Base-by-base conservation (phyloP, 1,284 basidiomycete genomes). In the Fomitopsis palustris region DNA sequence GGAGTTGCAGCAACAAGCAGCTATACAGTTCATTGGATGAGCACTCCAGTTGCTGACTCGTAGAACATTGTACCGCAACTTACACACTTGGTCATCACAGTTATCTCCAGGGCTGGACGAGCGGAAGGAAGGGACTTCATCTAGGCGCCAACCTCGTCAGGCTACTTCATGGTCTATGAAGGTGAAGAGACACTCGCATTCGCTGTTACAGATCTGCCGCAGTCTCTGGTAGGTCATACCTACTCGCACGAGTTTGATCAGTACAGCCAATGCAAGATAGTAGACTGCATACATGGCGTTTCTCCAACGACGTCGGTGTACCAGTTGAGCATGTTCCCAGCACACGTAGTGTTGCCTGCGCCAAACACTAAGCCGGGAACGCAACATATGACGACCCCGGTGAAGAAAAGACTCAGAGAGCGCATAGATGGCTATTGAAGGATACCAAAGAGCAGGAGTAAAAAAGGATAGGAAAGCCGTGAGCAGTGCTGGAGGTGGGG, bases 31-130 rank as follows among this genome's bases (percentile, higher is more conserved):
- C 8, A 14, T 10, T 4, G 5, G 16, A 7, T 47, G 4, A 47
- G 21, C 16, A 9, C 5, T 37, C 19, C 9, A 16, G 19, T n/a
- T 25, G 16, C 5, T 3, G 16, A 9, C 35, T 37, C 9, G 16
- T 21, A 16, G 7, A 4, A 8, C 1, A 27, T 19, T 29, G 14
- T n/a, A 17, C 10, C 27, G 51, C 12, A 19, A 61, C 60, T 43
- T 42, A 66, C 65, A 55, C 9, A 66, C 35, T 59, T 66, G 62
- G 21, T 62, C 61, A 25, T 62, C 57, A 37, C 65, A 66, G 12
- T 56, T 60, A 38, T 66, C 64, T 0, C 64, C 64, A 1, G 64
- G 64, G 8, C 55, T 52, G 8, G 37, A 43, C 1, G 56, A 35
- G 6, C 43, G 17, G n/a, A 66, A 62, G 10, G 31, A 49, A 0